A percentile compares a stretch with the other conserved stretches of the same genome.
Conservation (phyloP, 2,329 filamentous ascomycete species). For the Aspergillus cejpii region DNA sequence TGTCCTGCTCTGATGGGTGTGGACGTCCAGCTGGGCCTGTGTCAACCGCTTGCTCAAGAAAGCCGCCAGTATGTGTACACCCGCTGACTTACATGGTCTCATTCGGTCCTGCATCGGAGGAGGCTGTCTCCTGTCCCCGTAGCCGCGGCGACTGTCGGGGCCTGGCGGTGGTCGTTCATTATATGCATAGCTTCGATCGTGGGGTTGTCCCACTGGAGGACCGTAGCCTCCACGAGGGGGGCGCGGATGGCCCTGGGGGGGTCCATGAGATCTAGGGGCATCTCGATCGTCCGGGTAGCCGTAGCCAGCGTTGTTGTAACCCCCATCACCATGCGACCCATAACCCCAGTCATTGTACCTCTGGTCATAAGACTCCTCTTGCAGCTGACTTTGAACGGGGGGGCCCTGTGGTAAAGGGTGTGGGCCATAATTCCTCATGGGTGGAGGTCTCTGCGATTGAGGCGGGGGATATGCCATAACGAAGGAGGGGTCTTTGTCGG, state of each 20-base stretch:
- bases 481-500: not conserved
- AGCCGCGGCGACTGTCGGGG: conserved; percentile 22
- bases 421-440: conserved; percentile 28
- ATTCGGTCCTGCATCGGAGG: conserved; percentile 28
- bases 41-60: conserved; percentile 6
- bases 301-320: conserved; percentile 25
- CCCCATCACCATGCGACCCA: conserved; percentile 18
- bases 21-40: conserved; percentile 19
- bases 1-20: conserved; percentile 34
- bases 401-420: conserved; percentile 18
- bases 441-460: conserved; percentile 29
- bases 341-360: conserved; percentile 24
- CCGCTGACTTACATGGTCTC: conserved; percentile 29
- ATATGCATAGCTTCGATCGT: conserved; percentile 20
- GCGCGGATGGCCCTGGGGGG: conserved; percentile 26
- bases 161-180: conserved; percentile 24
- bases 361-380: conserved; percentile 23
- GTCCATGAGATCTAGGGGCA: conserved; percentile 22
- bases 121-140: conserved; percentile 26
- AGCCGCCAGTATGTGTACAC: not conserved
- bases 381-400: conserved; percentile 16
- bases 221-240: conserved; percentile 29
- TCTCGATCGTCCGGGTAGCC: conserved; percentile 24
- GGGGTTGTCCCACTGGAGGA: conserved; percentile 14
- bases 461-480: conserved; percentile 36